A percentile compares a stretch with the other conserved stretches of the same genome.
Conservation (phyloP, 768 basidiomycete genomes). For the Suillus decipiens region DNA sequence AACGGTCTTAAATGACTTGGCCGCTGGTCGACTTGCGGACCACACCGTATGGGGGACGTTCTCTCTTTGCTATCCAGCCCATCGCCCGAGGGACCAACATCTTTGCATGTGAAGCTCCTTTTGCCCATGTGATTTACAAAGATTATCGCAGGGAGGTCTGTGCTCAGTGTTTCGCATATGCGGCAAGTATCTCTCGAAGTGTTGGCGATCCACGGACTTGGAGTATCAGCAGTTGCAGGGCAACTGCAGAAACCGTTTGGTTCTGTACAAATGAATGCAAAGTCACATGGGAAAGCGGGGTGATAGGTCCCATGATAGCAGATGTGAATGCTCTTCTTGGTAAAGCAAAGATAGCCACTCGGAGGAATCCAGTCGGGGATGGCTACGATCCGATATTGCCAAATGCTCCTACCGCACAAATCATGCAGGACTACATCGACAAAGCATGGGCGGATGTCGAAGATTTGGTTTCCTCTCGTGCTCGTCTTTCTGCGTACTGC, state of each 20-base stretch:
- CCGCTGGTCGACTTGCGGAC: slow-evolving; percentile 21
- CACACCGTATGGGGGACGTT: slow-evolving; percentile 53
- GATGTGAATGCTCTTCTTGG: slow-evolving; percentile 38
- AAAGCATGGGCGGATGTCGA: slow-evolving; percentile 48
- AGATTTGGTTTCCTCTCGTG: slow-evolving; percentile 26
- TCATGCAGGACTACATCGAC: slow-evolving; percentile 45
- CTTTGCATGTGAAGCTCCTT: slow-evolving; percentile 49
- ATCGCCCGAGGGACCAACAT: slow-evolving; percentile 48
- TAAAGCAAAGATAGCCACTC: slow-evolving; percentile 32
- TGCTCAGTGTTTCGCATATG: slow-evolving; percentile 63
- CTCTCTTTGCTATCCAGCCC: slow-evolving; percentile 46
- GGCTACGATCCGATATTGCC: slow-evolving; percentile 7
- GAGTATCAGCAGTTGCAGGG: slow-evolving; percentile 39
- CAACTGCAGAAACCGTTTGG: slow-evolving; percentile 46
- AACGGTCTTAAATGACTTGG: background rate
- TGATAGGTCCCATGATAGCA: slow-evolving; percentile 32
- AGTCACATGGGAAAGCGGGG: slow-evolving; percentile 42
- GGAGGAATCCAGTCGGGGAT: slow-evolving; percentile 26
- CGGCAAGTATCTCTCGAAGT: slow-evolving; percentile 28
- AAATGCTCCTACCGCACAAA: slow-evolving; percentile 14
- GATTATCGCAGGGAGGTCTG: slow-evolving; percentile 70
- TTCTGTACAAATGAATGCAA: slow-evolving; percentile 58
- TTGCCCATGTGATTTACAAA: slow-evolving; percentile 58
- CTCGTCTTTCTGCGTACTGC: slow-evolving; percentile 25
- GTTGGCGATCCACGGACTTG: slow-evolving; percentile 39